Evolutionary conservation across 169 alveolate species (phyloP).

Genomic region (Miamiensis avidus): DNA sequence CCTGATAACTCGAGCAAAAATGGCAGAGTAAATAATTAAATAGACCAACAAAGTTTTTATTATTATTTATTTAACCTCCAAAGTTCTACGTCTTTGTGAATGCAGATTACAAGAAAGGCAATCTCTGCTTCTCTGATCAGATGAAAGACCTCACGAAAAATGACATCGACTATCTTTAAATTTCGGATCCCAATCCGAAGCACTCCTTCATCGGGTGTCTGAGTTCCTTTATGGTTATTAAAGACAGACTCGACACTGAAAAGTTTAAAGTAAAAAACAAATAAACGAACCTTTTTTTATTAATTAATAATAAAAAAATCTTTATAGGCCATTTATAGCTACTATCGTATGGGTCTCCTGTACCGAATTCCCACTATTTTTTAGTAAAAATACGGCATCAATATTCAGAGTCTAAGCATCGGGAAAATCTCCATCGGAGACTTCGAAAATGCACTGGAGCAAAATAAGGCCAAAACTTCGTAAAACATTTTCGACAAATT

Average conservation of each 20-base stretch:
- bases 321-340: neutral
- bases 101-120: neutral
- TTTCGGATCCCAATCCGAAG: neutral
- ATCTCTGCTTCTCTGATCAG: neutral
- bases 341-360: neutral
- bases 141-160: neutral
- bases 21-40: neutral
- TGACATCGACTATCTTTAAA: neutral
- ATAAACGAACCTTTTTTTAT: neutral
- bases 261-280: neutral
- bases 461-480: neutral
- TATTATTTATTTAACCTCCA: neutral
- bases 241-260: neutral
- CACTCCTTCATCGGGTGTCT: neutral
- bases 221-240: neutral
- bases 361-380: neutral
- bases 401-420: neutral
- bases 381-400: no score
- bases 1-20: neutral
- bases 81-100: neutral
- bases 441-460: neutral
- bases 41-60: neutral
- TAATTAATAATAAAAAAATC: no score
- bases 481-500: neutral
- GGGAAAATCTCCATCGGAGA: neutral